Evolutionary conservation across 257 asterid genomes (phyloP).

Genomic region (Solanum boliviense): DNA sequence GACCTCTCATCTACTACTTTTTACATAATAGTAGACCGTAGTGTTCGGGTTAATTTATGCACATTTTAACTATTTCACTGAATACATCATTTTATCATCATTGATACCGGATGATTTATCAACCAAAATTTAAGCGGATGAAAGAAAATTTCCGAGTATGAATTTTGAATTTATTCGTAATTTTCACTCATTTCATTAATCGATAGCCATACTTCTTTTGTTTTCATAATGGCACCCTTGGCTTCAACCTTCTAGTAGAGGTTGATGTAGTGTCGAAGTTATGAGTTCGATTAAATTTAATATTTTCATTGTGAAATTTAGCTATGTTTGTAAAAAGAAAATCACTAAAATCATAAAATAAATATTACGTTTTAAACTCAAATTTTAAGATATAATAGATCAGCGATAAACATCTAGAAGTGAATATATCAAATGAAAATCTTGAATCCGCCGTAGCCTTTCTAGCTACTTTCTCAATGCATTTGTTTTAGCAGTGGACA

Average conservation of each 20-base stretch:
- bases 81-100: neutral
- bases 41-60: neutral
- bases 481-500: too few species aligned
- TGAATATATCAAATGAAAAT: too few species aligned
- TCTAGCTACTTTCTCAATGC: neutral
- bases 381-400: too few species aligned
- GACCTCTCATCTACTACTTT: neutral
- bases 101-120: neutral
- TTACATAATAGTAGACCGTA: too few species aligned
- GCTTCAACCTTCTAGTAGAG: neutral
- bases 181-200: neutral
- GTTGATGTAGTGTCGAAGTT: too few species aligned
- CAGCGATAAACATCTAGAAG: neutral
- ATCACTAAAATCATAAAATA: too few species aligned
- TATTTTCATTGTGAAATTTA: neutral
- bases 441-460: neutral
- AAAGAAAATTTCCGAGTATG: neutral
- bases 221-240: neutral
- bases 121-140: neutral
- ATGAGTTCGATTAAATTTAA: neutral
- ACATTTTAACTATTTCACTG: neutral
- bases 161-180: neutral
- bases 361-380: too few species aligned
- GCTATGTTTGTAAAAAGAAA: neutral
- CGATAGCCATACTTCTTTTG: neutral